These are phyloP conservation scores for Penstemon eatonii DNA, from an alignment of 257 asterid species.

Conservation along the genomic window DNA sequence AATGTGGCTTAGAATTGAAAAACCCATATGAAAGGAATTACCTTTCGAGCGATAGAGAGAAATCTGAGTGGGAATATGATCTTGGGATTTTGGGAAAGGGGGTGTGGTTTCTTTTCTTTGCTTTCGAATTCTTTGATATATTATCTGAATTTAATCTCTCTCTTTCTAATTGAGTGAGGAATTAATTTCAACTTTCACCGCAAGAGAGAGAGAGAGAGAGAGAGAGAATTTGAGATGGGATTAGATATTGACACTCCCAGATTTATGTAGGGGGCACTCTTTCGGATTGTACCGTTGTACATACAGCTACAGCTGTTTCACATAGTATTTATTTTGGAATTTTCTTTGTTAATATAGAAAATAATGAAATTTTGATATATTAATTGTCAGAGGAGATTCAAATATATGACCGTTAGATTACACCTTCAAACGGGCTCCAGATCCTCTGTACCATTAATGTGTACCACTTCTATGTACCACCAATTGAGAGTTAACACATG, in stretches of 20 bases:
- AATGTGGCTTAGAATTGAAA: slow-evolving; percentile 10
- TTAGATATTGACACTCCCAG: slow-evolving; percentile 28
- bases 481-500: too few relatives aligned
- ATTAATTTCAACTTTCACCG: slow-evolving; percentile 30
- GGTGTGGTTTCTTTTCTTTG: slow-evolving; percentile 23
- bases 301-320: slow-evolving; percentile 13
- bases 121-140: slow-evolving; percentile 33
- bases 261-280: slow-evolving; percentile 20
- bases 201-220: slow-evolving; percentile 13
- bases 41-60: slow-evolving; percentile 28
- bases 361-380: too few relatives aligned
- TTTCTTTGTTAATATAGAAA: background rate
- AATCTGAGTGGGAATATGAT: slow-evolving; percentile 24
- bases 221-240: slow-evolving; percentile 12
- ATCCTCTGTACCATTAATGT: too few relatives aligned
- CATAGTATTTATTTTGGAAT: slow-evolving; percentile 32
- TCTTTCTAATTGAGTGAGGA: slow-evolving; percentile 32
- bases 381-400: too few relatives aligned
- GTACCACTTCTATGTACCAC: too few relatives aligned
- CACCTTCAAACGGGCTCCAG: too few relatives aligned
- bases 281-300: slow-evolving; percentile 40
- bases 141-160: slow-evolving; percentile 22
- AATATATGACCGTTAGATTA: too few relatives aligned
- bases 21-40: slow-evolving; percentile 17
- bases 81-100: background rate